Conservation (phyloP, 1,139 yeast species). For the Saccharomyces hybrid region DNA sequence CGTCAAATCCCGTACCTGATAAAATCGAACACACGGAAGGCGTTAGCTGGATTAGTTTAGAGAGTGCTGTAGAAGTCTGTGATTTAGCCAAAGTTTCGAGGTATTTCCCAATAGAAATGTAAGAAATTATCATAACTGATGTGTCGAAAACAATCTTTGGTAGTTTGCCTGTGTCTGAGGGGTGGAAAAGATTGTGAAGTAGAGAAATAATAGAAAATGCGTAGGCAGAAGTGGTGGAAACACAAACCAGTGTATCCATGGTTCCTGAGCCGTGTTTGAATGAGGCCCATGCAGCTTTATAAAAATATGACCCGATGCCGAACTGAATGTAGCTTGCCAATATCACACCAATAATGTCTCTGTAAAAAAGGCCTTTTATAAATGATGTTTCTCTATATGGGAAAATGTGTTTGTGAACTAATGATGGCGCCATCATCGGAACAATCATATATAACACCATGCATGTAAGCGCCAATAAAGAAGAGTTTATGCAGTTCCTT, state of each 20-base stretch:
- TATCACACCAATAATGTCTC: slow-evolving; percentile 51
- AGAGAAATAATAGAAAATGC: slow-evolving; percentile 60
- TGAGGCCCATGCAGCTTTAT: slow-evolving; percentile 56
- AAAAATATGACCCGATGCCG: slow-evolving; percentile 52
- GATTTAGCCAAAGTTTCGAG: slow-evolving; percentile 91
- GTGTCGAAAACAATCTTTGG: slow-evolving; percentile 85
- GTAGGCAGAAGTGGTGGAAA: slow-evolving; percentile 77
- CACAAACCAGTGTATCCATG: slow-evolving; percentile 86
- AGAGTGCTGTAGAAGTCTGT: slow-evolving; percentile 81
- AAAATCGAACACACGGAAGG: slow-evolving; percentile 72
- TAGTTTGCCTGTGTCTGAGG: slow-evolving; percentile 29
- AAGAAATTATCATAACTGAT: slow-evolving; percentile 71
- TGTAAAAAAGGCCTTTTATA: slow-evolving; percentile 49
- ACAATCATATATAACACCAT: slow-evolving; percentile 26
- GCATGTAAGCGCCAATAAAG: slow-evolving; percentile 17
- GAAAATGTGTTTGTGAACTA: slow-evolving; percentile 12
- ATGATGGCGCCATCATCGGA: slow-evolving; percentile 22
- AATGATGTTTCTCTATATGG: slow-evolving; percentile 19
- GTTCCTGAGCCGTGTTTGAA: slow-evolving; percentile 71
- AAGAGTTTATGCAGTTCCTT: slow-evolving; percentile 43
- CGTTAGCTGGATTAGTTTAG: slow-evolving; percentile 68
- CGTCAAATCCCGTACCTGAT: slow-evolving; percentile 23
- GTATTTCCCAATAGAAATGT: slow-evolving; percentile 84
- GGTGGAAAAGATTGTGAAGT: slow-evolving; percentile 37
- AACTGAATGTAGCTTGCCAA: slow-evolving; percentile 66